Base-by-base conservation (phyloP, 1,284 basidiomycete genomes). In the Coriolopsis trogii region DNA sequence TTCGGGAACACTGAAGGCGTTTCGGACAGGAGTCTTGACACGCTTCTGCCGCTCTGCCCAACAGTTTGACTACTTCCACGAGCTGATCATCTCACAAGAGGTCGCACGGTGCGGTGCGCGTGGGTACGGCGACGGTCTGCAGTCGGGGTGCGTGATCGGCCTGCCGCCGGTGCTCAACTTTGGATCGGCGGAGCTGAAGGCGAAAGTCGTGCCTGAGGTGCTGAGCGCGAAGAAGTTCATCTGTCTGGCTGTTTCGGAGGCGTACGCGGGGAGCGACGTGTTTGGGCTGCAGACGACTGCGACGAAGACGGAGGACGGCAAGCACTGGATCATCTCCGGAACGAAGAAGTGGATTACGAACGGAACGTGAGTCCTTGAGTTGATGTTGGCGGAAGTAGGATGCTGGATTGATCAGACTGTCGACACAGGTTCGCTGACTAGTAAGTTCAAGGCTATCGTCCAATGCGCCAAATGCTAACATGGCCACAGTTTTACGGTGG, bases 191-290 rank as follows among this genome's bases (percentile, higher is more conserved):
- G 90, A 85, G 62, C 71, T 95, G 28, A 89, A 89, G 68, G 82
- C 85, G 51, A 84, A 83, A 63, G 75, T 98, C 53, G 77, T 96
- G 20, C 86, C 90, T 31, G 91, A 93, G 20, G 84, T 95, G 3
- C 75, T 98, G 37, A 73, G 79, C 9, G 93, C 87, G 18, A 88
- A 88, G 70, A 93, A 90, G 70, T 84, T 85, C 61, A 85, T 88
- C 38, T 85, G 85, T 59, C 78, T 98, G 46, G 95, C 95, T 26
- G 89, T 98, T 20, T 71, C 70, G 9, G 71, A 73, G 57, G 93
- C 95, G 0, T 92, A 91, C 62, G 95, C 95, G 3, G 95, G 95
- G 5, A 93, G 89, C 57, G 94, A 96, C 66, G 93, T 98, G 21
- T 81, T 87, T 66, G 89, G 90, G 21, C 71, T 94, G 45, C 81